Base-by-base conservation (phyloP, 768 basidiomycete species). In the Russula brevipes region DNA sequence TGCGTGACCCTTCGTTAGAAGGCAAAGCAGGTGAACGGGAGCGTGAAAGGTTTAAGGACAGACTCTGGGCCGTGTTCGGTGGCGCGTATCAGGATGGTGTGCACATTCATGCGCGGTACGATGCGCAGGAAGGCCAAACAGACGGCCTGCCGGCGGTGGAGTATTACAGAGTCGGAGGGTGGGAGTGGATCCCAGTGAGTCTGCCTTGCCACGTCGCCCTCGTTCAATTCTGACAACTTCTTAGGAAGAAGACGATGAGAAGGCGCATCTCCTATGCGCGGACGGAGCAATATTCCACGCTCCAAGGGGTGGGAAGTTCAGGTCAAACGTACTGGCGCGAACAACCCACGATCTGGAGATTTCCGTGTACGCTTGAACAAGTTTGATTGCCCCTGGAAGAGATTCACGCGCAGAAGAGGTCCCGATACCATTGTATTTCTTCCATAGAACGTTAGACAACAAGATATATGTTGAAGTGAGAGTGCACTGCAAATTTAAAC, bases 181-280 rank as follows among this genome's bases (percentile, higher is more conserved):
- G 93, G 86, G 85, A 89, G 67, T 97, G 94, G 94, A 78, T 77
- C 46, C 94, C 94, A 19, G 91, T 93, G 70, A 70, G 85, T 76
- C 19, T 51, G 35, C 12, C 14, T 41, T 24, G 12, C 24, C 16
- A 36, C 38, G 38, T 19, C 38, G 31, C 35, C 17, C 14, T 47
- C 4, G 42, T 59, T 39, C 58, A 38, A 50, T 7, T 8, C 19
- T 59, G 63, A 54, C 4, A 50, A 54, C 33, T 61, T 10, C n/a
- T 42, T 54, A 94, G 89, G 81, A 85, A 65, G 74, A 78, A 11
- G 68, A 69, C 33, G 89, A 93, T 65, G 75, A 79, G 14, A 71
- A 73, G 11, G 88, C 91, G 0, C 88, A 88, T 73, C 73, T 89
- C 17, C 69, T 96, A 12, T 97, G 94, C 71, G 81, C 83, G 4